Base-by-base conservation (phyloP, 2,329 filamentous ascomycete species). In the Cladobotryum mycophilum region DNA sequence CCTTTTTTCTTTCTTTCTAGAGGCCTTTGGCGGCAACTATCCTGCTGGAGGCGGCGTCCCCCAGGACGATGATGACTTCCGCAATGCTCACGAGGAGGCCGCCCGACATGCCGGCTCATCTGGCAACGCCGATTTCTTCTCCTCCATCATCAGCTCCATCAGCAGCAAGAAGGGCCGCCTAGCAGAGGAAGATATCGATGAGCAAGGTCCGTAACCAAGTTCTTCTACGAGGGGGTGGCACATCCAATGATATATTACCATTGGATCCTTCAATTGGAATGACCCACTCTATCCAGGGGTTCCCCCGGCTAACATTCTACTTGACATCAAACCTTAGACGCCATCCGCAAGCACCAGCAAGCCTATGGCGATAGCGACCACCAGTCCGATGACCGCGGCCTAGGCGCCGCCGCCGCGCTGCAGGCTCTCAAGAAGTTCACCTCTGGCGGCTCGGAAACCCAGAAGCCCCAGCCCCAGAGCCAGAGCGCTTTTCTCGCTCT, bases 401-500 rank as follows among this genome's bases (percentile, higher is more conserved):
- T 81, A 68, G 88, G 91, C 61, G 71, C 76, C 60, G 85, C 91
- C 47, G 88, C 88, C 53, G 89, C 88, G 15, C 83, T 91, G 79
- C 85, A 91, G 67, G 88, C 88, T 1, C 67, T 91, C 57, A 90
- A 91, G 74, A 80, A 85, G 75, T 95, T 95, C 69, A 81, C 78
- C 36, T 75, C 78, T 44, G 78, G 82, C 18, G 67, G 25, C 25
- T 30, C 25, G 9, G 25, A 30, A 8, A 7, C 25, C 25, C 25
- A 71, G 51, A 69, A 72, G 12, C 68, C 72, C 56, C 56, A 70
- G 55, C 59, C 71, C 70, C 73, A 76, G 62, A 81, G 82, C 58
- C 85, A 95, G 76, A 89, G 85, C 66, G 80, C 85, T 55, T 89
- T 96, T 63, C 80, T 96, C 55, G 88, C 86, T 4, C 75, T 95